Conservation (phyloP, 371 early-diverging fungal genomes). For the Phascolomyces articulosus region DNA sequence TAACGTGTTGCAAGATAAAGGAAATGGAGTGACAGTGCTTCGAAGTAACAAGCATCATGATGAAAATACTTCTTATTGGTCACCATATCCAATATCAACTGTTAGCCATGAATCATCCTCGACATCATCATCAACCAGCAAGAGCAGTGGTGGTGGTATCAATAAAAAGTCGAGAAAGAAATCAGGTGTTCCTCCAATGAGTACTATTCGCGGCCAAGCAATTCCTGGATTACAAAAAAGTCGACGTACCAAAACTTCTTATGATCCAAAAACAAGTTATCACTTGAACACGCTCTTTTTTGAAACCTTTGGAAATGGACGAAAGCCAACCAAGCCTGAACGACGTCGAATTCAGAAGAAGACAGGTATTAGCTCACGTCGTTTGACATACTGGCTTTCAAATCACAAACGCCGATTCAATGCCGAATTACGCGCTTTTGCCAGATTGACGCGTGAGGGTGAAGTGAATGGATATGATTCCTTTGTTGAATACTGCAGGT, state of each 20-base stretch:
- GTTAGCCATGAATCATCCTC: too few species aligned
- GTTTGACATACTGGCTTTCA: constrained; percentile 47
- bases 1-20: too few species aligned
- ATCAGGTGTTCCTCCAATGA: too few species aligned
- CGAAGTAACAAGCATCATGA: too few species aligned
- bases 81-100: too few species aligned
- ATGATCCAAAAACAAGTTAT: neutral
- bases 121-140: too few species aligned
- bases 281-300: constrained; percentile 10
- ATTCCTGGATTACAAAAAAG: neutral
- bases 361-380: constrained; percentile 36
- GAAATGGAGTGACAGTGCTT: too few species aligned
- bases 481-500: neutral
- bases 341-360: constrained; percentile 18
- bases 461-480: neutral
- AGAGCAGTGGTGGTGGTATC: too few species aligned
- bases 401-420: constrained; percentile 35
- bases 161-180: too few species aligned
- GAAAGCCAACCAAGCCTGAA: constrained; percentile 32
- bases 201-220: neutral
- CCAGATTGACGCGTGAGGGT: neutral
- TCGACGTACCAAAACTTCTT: neutral
- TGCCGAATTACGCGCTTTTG: neutral
- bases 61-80: too few species aligned
- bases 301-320: neutral